These are phyloP conservation scores for Bretziella fagacearum DNA, from an alignment of 2,329 filamentous ascomycete genomes.

Conservation along the genomic window DNA sequence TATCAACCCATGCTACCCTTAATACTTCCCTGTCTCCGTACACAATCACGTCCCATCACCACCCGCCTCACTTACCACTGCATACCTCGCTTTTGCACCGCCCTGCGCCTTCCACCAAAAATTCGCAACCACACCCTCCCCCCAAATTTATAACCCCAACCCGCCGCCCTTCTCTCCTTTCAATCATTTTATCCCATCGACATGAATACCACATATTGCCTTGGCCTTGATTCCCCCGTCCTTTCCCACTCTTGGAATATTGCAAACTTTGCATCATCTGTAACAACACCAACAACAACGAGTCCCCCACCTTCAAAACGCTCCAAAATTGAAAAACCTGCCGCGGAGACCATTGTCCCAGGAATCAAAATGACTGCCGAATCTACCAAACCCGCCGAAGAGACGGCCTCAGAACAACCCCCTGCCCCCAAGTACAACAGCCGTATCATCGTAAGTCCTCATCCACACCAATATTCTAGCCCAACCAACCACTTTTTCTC, in stretches of 20 bases:
- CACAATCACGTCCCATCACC: too few species aligned
- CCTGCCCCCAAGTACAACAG: constrained; percentile 11
- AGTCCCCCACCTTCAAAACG: constrained; percentile 4
- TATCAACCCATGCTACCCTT: too few species aligned
- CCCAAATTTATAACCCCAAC: too few species aligned
- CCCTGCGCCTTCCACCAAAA: too few species aligned
- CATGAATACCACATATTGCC: constrained; percentile 12
- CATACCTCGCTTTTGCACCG: too few species aligned
- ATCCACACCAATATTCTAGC: background rate
- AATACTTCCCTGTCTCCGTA: too few species aligned
- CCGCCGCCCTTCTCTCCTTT: too few species aligned
- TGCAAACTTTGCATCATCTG: background rate
- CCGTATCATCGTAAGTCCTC: constrained; percentile 12
- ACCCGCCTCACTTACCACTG: too few species aligned
- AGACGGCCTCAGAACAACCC: background rate
- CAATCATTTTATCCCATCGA: too few species aligned
- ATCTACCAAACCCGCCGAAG: constrained; percentile 3
- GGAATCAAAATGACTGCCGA: constrained; percentile 6
- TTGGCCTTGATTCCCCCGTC: background rate
- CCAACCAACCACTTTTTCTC: background rate
- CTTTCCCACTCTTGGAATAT: background rate
- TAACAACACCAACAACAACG: background rate
- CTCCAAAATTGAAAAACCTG: too few species aligned
- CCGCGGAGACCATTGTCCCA: too few species aligned
- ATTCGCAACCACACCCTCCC: too few species aligned